Percentiles rank a stretch among this genome's conserved stretches.
Conservation (phyloP, 768 basidiomycete species). For the Suillus hirtellus region DNA sequence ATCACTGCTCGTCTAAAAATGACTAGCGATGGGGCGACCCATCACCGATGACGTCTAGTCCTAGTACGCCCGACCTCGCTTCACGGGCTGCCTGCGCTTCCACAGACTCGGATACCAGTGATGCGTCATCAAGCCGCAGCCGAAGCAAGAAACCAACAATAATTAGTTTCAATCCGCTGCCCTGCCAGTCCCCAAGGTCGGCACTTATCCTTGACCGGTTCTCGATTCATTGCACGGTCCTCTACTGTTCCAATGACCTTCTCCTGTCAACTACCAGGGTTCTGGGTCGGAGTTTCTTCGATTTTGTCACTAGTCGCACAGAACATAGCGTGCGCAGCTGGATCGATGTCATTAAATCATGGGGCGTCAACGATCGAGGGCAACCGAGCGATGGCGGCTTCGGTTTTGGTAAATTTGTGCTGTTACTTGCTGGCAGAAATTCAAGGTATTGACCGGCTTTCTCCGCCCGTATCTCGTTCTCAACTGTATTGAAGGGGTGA, state of each 20-base stretch:
- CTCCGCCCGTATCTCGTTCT: background rate
- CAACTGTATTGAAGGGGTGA: conserved; percentile 22
- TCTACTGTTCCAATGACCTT: conserved; percentile 75
- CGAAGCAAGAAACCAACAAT: conserved; percentile 15
- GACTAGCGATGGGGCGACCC: conserved; percentile 69
- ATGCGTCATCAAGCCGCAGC: conserved; percentile 9
- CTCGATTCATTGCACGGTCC: conserved; percentile 59
- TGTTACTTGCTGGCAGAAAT: conserved; percentile 61
- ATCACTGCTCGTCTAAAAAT: conserved; percentile 12
- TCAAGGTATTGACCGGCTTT: conserved; percentile 40
- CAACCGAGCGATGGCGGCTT: conserved; percentile 85
- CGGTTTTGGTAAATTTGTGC: conserved; percentile 71
- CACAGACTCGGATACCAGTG: conserved; percentile 2
- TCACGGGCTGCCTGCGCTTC: conserved; percentile 3
- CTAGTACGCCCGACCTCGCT: conserved; percentile 32
- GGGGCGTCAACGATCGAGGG: conserved; percentile 83
- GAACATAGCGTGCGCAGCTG: conserved; percentile 68
- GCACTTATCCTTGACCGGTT: conserved; percentile 85
- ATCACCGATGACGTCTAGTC: conserved; percentile 59
- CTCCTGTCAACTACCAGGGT: conserved; percentile 59
- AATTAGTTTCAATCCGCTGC: conserved; percentile 61
- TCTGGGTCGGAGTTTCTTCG: conserved; percentile 70
- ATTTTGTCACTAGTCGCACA: conserved; percentile 66
- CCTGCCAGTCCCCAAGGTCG: conserved; percentile 70
- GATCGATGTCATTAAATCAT: conserved; percentile 77